phyloP scores from a whole-genome alignment of 495 filamentous ascomycete genomes.

The Neurospora sp. region DNA sequence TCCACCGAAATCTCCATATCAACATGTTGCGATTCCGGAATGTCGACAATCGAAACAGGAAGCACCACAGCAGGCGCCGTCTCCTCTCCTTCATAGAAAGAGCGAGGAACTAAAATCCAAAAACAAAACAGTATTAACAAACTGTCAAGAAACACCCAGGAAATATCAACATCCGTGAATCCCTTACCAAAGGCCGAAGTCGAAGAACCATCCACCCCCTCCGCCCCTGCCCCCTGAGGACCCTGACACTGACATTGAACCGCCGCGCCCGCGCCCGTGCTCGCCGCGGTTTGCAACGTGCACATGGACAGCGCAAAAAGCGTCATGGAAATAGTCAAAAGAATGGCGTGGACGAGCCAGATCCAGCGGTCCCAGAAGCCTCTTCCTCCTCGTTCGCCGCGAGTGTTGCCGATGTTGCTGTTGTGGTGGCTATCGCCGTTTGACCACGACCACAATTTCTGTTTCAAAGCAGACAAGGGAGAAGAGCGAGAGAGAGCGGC shows the following conservation, averaged over 20 bases:
- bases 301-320: conserved; percentile 34
- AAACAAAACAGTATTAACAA: not conserved
- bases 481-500: not conserved
- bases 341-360: conserved; percentile 34
- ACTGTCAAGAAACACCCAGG: not conserved
- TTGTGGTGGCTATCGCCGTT: not conserved
- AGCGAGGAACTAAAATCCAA: not conserved
- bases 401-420: not conserved
- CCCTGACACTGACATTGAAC: not conserved
- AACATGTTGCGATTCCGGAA: not conserved
- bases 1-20: not conserved
- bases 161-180: not conserved
- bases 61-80: not conserved
- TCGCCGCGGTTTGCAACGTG: conserved; percentile 14
- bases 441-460: not conserved
- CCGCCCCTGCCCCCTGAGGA: not conserved
- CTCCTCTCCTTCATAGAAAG: not conserved
- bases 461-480: not conserved
- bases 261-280: conserved; percentile 10
- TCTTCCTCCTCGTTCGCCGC: not conserved
- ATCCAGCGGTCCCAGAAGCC: conserved; percentile 20
- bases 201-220: not conserved
- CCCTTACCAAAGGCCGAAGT: not conserved
- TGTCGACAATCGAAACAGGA: not conserved
- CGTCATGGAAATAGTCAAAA: conserved; percentile 30